Evolutionary conservation across 768 basidiomycete genomes (phyloP), one percentile per base, ranked within the genome.

Genomic region (Lactarius sp.): DNA sequence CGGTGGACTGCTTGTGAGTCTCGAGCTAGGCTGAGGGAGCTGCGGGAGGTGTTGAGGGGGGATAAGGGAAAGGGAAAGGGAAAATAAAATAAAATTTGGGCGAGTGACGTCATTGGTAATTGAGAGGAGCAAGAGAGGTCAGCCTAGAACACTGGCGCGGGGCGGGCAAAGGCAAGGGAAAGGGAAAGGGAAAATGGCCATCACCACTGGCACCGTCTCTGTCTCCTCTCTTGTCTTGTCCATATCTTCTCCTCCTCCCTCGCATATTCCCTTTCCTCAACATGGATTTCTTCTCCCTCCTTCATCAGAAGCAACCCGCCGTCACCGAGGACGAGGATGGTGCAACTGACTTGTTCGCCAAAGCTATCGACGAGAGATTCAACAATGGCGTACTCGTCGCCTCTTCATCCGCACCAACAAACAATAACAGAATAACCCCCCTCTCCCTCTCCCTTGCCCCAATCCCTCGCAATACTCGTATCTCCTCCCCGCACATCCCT

Each of bases 341-440:
- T 62, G 60, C 72, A 27, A 73, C 76, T 64, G 75, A 77, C 70
- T 69, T 75, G 44, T 86, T 86, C 70, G 84, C 85, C 4, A 76
- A 79, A 56, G 85, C 84, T 46, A 81, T 86, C 65, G 75, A 78
- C 34, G 70, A 76, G 27, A 74, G 82, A 57, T 83, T 81, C 72
- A 68, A 68, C 66, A 61, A 52, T 59, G 66, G 68, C 18, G 51
- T 66, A 16, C 71, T 70, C 56, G 37, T 61, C 69, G 31, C 71
- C 70, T 49, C 70, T 57, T 27, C 69, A 65, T n/a, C 70, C 59
- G 22, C 74, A 9, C 64, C 79, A 22, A 33, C 62, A 1, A 72
- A 75, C 37, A 49, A 65, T 42, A 64, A 60, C 52, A 70, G 81
- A 65, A 56, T 67, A 74, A 75, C 73, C 71, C 79, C 61, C 66